Evolutionary conservation across 2,329 filamentous ascomycete species (phyloP).

Genomic region (Alternaria atra): DNA sequence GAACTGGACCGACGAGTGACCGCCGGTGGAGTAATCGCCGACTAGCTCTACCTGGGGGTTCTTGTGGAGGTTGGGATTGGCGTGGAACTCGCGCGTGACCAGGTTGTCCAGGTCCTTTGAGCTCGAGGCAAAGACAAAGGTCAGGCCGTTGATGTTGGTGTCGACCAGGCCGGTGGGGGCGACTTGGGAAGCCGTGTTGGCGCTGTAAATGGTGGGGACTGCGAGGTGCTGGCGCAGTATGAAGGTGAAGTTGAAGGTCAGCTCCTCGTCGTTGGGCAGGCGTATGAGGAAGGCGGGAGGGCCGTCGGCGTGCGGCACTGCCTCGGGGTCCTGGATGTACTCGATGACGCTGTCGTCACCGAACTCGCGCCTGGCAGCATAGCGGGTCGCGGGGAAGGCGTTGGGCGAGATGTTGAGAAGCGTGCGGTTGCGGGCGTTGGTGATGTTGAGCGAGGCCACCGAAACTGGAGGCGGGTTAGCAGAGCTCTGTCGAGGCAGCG

Average conservation of each 20-base stretch:
- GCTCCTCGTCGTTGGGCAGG: slow-evolving; percentile 87
- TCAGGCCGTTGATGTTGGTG: slow-evolving; percentile 85
- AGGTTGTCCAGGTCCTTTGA: slow-evolving; percentile 89
- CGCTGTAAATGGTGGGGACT: slow-evolving; percentile 49
- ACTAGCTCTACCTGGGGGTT: slow-evolving; percentile 95
- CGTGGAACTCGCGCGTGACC: slow-evolving; percentile 93
- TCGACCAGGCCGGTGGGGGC: slow-evolving; percentile 60
- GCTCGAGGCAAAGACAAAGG: slow-evolving; percentile 89
- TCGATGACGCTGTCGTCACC: slow-evolving; percentile 82
- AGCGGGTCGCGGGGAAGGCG: slow-evolving; percentile 82
- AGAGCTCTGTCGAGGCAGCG: background rate
- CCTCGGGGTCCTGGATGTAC: slow-evolving; percentile 92
- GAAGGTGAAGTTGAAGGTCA: slow-evolving; percentile 93
- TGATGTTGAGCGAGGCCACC: slow-evolving; percentile 83
- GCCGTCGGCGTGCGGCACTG: slow-evolving; percentile 39
- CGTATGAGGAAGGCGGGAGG: slow-evolving; percentile 83
- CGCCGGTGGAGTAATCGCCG: slow-evolving; percentile 87
- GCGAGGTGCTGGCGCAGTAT: slow-evolving; percentile 69
- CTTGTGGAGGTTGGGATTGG: slow-evolving; percentile 96
- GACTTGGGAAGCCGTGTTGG: slow-evolving; percentile 60
- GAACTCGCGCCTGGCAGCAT: slow-evolving; percentile 74
- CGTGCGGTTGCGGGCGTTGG: slow-evolving; percentile 78
- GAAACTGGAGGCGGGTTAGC: slow-evolving; percentile 69
- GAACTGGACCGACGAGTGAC: slow-evolving; percentile 85
- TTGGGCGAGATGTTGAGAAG: slow-evolving; percentile 84